phyloP scores from a whole-genome alignment of 1,284 basidiomycete species.

The Calocybe gambosa region DNA sequence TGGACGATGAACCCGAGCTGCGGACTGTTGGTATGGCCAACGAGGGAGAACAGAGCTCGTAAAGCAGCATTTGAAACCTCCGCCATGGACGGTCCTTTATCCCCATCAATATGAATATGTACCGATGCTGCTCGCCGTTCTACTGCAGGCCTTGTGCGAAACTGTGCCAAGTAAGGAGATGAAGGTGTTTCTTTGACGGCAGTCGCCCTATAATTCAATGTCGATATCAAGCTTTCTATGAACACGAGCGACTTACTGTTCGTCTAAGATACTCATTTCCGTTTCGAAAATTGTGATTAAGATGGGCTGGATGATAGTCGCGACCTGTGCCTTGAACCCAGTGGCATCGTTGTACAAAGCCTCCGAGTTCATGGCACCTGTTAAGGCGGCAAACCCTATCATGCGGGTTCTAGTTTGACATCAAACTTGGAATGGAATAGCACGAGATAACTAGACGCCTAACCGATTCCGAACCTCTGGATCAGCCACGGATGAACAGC shows the following conservation, averaged over 20 bases:
- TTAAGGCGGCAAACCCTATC: constrained; percentile 81
- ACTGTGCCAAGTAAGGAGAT: constrained; percentile 76
- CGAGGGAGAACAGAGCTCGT: constrained; percentile 65
- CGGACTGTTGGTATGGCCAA: constrained; percentile 71
- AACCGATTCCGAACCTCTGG: constrained; percentile 67
- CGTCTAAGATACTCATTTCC: constrained; percentile 53
- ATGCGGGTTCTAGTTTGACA: constrained; percentile 60
- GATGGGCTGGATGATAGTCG: constrained; percentile 70
- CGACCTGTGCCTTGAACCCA: constrained; percentile 72
- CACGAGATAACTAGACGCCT: constrained; percentile 5
- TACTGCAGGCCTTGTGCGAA: constrained; percentile 66
- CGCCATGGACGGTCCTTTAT: constrained; percentile 71
- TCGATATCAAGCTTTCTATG: not conserved
- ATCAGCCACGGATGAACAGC: constrained; percentile 45
- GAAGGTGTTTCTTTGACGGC: constrained; percentile 62
- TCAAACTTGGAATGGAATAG: constrained; percentile 1
- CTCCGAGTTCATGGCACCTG: constrained; percentile 80
- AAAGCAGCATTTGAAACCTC: constrained; percentile 78
- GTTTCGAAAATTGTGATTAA: constrained; percentile 67
- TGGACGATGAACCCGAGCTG: constrained; percentile 75
- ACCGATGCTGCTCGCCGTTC: constrained; percentile 84
- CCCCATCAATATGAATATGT: constrained; percentile 81
- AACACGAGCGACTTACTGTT: constrained; percentile 52
- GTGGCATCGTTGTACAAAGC: constrained; percentile 73
- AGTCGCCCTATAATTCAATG: constrained; percentile 36